Conservation (phyloP, 352 stramenopile genomes). For the Globisporangium viniferum region DNA sequence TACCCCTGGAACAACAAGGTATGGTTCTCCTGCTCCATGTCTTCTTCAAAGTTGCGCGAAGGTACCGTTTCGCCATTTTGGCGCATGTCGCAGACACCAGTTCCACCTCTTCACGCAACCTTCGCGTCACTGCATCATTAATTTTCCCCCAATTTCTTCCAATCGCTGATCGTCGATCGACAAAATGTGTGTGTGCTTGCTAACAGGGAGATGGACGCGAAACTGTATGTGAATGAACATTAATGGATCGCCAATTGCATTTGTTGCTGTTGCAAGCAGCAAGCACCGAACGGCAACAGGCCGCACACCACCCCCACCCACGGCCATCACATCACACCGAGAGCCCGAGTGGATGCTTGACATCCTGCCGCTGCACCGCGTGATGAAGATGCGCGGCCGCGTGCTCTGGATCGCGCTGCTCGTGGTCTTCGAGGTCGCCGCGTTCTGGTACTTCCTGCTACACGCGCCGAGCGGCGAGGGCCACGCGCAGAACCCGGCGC, state of each 20-base stretch:
- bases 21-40: no score
- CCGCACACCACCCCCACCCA: no score
- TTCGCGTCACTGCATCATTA: constrained; percentile 2
- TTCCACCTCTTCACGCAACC: constrained; percentile 1
- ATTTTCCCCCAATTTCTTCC: not conserved
- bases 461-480: constrained; percentile 22
- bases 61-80: not conserved
- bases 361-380: constrained; percentile 1
- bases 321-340: not conserved
- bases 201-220: constrained; percentile 3
- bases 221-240: not conserved
- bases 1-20: no score
- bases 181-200: not conserved
- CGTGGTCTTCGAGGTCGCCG: constrained; percentile 29
- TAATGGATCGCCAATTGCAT: not conserved
- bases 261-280: not conserved
- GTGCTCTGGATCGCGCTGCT: constrained; percentile 29
- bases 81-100: not conserved
- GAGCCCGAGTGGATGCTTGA: not conserved
- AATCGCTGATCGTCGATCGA: not conserved
- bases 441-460: constrained; percentile 37
- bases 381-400: constrained; percentile 5
- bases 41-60: not conserved
- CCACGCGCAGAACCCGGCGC: constrained; percentile 12
- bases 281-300: not conserved